Evolutionary conservation across 805 yeast species (phyloP).

Genomic region (Lipomyces orientalis): DNA sequence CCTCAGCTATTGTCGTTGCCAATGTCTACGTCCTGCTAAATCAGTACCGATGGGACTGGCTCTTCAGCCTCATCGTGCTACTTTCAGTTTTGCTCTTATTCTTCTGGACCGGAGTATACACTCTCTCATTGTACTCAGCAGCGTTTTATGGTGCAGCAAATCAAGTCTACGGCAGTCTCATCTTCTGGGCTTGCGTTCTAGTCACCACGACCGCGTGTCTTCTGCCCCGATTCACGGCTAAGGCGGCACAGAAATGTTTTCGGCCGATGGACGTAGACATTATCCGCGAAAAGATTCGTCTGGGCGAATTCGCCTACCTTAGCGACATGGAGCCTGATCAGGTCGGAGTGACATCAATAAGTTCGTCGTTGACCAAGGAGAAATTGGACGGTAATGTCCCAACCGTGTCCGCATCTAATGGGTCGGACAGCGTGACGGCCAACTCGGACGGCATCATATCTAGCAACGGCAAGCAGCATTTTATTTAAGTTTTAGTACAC

Average conservation of each 20-base stretch:
- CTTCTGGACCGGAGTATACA: conserved; percentile 84
- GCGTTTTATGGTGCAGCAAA: conserved; percentile 71
- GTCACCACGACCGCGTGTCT: conserved; percentile 61
- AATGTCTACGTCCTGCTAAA: conserved; percentile 69
- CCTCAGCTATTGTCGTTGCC: conserved; percentile 67
- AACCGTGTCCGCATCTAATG: conserved; percentile 7
- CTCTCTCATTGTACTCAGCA: conserved; percentile 56
- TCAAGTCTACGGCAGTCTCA: conserved; percentile 62
- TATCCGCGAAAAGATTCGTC: conserved; percentile 63
- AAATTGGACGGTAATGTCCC: conserved; percentile 7
- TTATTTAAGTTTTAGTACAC: conserved; percentile 1
- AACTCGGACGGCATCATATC: conserved; percentile 11
- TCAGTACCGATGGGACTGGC: conserved; percentile 81
- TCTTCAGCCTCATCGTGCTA: conserved; percentile 58
- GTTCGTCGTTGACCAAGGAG: background rate
- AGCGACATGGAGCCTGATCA: conserved; percentile 28
- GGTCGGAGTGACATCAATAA: conserved; percentile 13
- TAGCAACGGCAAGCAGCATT: conserved; percentile 29
- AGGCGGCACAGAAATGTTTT: conserved; percentile 58
- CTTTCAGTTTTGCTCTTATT: conserved; percentile 64
- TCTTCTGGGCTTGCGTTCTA: conserved; percentile 69
- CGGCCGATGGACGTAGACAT: conserved; percentile 72
- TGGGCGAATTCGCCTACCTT: conserved; percentile 55
- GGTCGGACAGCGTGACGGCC: conserved; percentile 21
- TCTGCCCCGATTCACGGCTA: conserved; percentile 64